A percentile compares a stretch with the other conserved stretches of the same genome.
Evolutionary conservation across 2,329 filamentous ascomycete species (phyloP).

Genomic region (Berkeleyomyces rouxiae): DNA sequence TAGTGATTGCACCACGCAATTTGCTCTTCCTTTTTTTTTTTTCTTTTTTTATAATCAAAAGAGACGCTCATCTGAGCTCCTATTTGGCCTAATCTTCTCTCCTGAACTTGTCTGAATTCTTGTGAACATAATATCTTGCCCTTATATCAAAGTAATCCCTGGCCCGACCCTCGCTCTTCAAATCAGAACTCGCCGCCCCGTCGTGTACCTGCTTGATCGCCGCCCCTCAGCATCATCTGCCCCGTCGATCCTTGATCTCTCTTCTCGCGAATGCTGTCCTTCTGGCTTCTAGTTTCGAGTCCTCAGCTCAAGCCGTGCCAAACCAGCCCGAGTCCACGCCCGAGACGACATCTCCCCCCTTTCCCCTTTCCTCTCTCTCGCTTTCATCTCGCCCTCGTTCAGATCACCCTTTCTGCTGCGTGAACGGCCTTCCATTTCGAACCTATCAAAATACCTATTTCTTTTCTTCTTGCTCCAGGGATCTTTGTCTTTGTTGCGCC

Average conservation of each 20-base stretch:
- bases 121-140: neutral
- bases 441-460: neutral
- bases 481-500: neutral
- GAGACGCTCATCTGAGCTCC: neutral
- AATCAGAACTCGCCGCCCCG: neutral
- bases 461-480: neutral
- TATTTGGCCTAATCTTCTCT: neutral
- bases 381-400: neutral
- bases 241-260: neutral
- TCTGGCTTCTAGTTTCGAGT: neutral
- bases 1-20: neutral
- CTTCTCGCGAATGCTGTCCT: neutral
- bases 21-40: neutral
- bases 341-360: too few species aligned
- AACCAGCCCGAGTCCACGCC: neutral
- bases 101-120: neutral
- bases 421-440: neutral
- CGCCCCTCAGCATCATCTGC: neutral
- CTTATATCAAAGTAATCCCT: too few species aligned
- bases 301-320: neutral
- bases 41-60: slow-evolving; percentile 4
- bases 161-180: neutral
- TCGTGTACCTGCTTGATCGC: neutral
- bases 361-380: too few species aligned
- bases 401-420: neutral